Percentiles rank a stretch among this genome's conserved stretches.
Evolutionary conservation across 768 basidiomycete genomes (phyloP).

Genomic region (Cystoderma amianthinum): DNA sequence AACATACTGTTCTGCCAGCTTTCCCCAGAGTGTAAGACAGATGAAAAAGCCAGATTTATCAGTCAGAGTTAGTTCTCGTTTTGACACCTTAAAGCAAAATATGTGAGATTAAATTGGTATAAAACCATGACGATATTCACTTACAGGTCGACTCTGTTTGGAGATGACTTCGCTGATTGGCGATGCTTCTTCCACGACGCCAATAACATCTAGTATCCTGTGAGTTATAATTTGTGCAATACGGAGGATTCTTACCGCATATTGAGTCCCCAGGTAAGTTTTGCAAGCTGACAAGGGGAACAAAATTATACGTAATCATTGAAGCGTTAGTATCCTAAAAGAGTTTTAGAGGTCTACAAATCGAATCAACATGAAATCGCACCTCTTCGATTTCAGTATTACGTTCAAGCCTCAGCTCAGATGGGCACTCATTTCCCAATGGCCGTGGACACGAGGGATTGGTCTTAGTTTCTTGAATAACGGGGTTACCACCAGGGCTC

Average conservation of each 20-base stretch:
- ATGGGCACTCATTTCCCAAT: conserved; percentile 18
- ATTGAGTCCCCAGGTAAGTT: conserved; percentile 67
- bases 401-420: conserved; percentile 78
- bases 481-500: too few relatives aligned
- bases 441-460: too few relatives aligned
- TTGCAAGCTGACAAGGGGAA: conserved; percentile 55
- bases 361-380: conserved; percentile 9
- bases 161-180: conserved; percentile 67
- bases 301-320: conserved; percentile 78
- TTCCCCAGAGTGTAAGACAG: conserved; percentile 92
- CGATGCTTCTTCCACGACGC: conserved; percentile 72
- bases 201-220: conserved; percentile 72
- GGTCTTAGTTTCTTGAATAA: conserved; percentile 10
- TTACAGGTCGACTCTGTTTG: conserved; percentile 66
- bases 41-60: conserved; percentile 76
- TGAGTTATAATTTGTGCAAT: conserved; percentile 1
- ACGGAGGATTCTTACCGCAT: conserved; percentile 60
- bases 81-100: conserved; percentile 52
- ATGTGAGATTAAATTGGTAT: background rate
- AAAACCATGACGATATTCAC: conserved; percentile 6
- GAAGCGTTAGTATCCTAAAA: conserved; percentile 73
- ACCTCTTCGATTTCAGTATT: conserved; percentile 85
- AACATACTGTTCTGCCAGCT: conserved; percentile 81
- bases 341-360: background rate
- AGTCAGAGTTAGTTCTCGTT: conserved; percentile 85